Evolutionary conservation across 1,284 basidiomycete genomes (phyloP).

Genomic region (Mycena citricolor): DNA sequence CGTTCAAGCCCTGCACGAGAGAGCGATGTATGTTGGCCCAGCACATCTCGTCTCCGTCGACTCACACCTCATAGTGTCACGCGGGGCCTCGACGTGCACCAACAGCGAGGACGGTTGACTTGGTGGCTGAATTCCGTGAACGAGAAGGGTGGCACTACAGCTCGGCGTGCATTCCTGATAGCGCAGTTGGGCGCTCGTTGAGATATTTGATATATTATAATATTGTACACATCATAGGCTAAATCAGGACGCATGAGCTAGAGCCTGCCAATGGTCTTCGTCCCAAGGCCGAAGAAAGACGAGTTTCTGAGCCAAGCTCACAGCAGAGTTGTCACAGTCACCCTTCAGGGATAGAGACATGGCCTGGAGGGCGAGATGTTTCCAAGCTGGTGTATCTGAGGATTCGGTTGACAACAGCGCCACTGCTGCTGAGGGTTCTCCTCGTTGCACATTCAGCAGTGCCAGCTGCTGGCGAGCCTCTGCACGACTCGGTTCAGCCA

Average conservation of each 20-base stretch:
- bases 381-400: slow-evolving; percentile 11
- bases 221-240: slow-evolving; percentile 15
- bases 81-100: slow-evolving; percentile 37
- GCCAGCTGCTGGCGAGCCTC: slow-evolving; percentile 55
- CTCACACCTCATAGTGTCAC: slow-evolving; percentile 34
- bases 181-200: slow-evolving; percentile 23
- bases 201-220: not conserved
- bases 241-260: slow-evolving; percentile 38
- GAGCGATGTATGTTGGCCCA: slow-evolving; percentile 60
- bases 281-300: slow-evolving; percentile 70
- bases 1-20: slow-evolving; percentile 63
- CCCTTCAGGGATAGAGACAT: slow-evolving; percentile 33
- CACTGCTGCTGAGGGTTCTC: slow-evolving; percentile 42
- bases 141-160: slow-evolving; percentile 37
- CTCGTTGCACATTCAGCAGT: slow-evolving; percentile 49
- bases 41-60: not conserved
- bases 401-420: slow-evolving; percentile 39
- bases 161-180: slow-evolving; percentile 43
- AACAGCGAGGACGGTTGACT: slow-evolving; percentile 47
- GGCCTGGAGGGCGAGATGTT: slow-evolving; percentile 27
- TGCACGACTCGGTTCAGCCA: slow-evolving; percentile 52
- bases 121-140: slow-evolving; percentile 61
- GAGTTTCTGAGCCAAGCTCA: slow-evolving; percentile 58
- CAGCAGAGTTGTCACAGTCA: slow-evolving; percentile 32
- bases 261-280: slow-evolving; percentile 53